Percentiles rank a stretch among this genome's conserved stretches.
Conservation (phyloP, 169 alveolate genomes). For the Plasmodium gaboni region DNA sequence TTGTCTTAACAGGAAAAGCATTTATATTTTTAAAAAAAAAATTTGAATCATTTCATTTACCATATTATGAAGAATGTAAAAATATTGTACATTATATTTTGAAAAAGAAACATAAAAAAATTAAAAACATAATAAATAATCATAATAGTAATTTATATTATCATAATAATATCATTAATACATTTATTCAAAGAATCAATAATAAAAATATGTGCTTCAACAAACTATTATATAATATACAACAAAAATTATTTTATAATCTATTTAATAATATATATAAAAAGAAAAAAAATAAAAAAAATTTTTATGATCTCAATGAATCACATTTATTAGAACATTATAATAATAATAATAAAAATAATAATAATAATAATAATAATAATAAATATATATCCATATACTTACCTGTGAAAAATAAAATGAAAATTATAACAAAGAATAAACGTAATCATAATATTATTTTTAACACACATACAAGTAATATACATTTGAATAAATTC, state of each 20-base stretch:
- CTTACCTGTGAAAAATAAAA: too few species aligned
- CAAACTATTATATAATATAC: background rate
- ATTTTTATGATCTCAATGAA: too few species aligned
- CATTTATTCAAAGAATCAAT: background rate
- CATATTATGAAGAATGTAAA: constrained; percentile 6
- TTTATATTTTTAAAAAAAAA: constrained; percentile 9
- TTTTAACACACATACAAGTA: too few species aligned
- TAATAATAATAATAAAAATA: background rate
- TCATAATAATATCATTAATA: background rate
- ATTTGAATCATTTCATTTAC: background rate
- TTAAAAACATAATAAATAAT: background rate
- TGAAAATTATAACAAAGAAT: too few species aligned
- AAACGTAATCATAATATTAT: too few species aligned
- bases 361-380: background rate
- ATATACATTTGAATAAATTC: too few species aligned
- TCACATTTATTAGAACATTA: background rate
- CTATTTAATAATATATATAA: background rate
- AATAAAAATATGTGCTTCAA: background rate
- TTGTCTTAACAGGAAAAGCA: background rate
- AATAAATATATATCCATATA: too few species aligned
- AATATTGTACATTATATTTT: background rate
- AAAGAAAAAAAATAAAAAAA: background rate
- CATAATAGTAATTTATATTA: background rate
- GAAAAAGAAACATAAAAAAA: background rate
- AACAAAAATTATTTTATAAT: background rate